Evolutionary conservation across 2,329 filamentous ascomycete species (phyloP).

Genomic region (Teratosphaeria epicoccoides): DNA sequence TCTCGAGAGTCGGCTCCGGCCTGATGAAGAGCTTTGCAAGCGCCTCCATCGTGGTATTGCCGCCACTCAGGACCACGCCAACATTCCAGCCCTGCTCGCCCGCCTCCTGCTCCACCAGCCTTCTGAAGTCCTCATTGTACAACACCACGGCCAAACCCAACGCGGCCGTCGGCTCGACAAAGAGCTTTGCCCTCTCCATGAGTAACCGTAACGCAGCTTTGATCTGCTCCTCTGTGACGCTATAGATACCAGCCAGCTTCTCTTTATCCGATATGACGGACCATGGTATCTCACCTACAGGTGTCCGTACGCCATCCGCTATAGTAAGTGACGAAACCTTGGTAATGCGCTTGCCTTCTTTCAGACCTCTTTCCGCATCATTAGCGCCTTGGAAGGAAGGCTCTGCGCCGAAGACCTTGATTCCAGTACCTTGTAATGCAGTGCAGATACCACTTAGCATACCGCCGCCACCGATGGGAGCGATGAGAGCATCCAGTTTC

Average conservation of each 20-base stretch:
- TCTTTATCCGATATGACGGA: slow-evolving; percentile 57
- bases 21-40: slow-evolving; percentile 44
- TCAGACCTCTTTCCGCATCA: slow-evolving; percentile 64
- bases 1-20: slow-evolving; percentile 23
- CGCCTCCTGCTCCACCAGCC: slow-evolving; percentile 57
- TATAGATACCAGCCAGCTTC: slow-evolving; percentile 62
- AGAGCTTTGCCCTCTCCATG: slow-evolving; percentile 77
- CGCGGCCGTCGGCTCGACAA: slow-evolving; percentile 79
- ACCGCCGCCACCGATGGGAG: slow-evolving; percentile 79
- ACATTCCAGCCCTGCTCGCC: slow-evolving; percentile 65
- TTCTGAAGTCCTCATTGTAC: slow-evolving; percentile 74
- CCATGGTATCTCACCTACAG: slow-evolving; percentile 69
- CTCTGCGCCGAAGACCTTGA: slow-evolving; percentile 76
- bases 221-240: slow-evolving; percentile 76
- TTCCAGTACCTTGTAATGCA: slow-evolving; percentile 59
- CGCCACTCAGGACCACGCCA: slow-evolving; percentile 51
- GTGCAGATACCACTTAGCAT: slow-evolving; percentile 77
- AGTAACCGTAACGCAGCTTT: slow-evolving; percentile 63
- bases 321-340: slow-evolving; percentile 67
- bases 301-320: slow-evolving; percentile 79
- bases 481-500: slow-evolving; percentile 48
- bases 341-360: slow-evolving; percentile 52
- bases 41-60: slow-evolving; percentile 54
- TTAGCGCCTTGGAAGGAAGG: slow-evolving; percentile 74
- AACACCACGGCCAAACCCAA: slow-evolving; percentile 75